Percentiles rank a stretch among this genome's conserved stretches.
These are phyloP conservation scores for Orbilia ellipsospora DNA, from an alignment of 2,329 filamentous ascomycete genomes.

Conservation along the genomic window DNA sequence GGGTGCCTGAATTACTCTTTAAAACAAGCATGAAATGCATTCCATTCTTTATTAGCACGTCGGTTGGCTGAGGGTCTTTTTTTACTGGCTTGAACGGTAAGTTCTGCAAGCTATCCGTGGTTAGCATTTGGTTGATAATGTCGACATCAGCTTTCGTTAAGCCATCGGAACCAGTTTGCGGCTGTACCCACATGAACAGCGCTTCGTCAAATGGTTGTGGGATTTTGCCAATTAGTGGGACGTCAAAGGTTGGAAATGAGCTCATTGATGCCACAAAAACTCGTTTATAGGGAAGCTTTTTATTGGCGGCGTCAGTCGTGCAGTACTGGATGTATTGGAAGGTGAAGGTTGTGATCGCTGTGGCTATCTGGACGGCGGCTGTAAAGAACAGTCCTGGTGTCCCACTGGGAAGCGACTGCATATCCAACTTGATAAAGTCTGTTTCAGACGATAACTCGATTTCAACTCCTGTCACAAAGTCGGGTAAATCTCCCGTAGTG, in stretches of 20 bases:
- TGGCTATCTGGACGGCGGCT: no score
- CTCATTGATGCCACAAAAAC: no score
- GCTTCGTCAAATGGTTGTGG: slow-evolving; percentile 62
- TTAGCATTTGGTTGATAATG: slow-evolving; percentile 39
- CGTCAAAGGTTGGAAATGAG: slow-evolving; percentile 16
- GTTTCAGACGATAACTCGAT: slow-evolving; percentile 1
- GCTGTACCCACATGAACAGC: slow-evolving; percentile 60
- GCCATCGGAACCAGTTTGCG: slow-evolving; percentile 39
- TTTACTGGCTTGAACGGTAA: slow-evolving; percentile 20
- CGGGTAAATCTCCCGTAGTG: no score
- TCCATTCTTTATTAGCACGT: slow-evolving; percentile 57
- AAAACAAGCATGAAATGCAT: slow-evolving; percentile 58
- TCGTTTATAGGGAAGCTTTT: no score
- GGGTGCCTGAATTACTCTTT: neutral
- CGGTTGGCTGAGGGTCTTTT: slow-evolving; percentile 11
- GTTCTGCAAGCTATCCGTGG: slow-evolving; percentile 14
- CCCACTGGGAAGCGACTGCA: slow-evolving; percentile 13
- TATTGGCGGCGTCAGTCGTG: no score
- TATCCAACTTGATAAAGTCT: slow-evolving; percentile 8
- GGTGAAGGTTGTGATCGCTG: no score
- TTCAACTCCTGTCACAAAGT: no score
- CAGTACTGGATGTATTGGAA: no score
- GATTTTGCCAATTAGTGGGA: slow-evolving; percentile 61
- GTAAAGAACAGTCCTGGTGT: no score
- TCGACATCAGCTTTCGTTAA: slow-evolving; percentile 53